Conservation (phyloP, 1,284 basidiomycete genomes). For the Inonotus obliquus region DNA sequence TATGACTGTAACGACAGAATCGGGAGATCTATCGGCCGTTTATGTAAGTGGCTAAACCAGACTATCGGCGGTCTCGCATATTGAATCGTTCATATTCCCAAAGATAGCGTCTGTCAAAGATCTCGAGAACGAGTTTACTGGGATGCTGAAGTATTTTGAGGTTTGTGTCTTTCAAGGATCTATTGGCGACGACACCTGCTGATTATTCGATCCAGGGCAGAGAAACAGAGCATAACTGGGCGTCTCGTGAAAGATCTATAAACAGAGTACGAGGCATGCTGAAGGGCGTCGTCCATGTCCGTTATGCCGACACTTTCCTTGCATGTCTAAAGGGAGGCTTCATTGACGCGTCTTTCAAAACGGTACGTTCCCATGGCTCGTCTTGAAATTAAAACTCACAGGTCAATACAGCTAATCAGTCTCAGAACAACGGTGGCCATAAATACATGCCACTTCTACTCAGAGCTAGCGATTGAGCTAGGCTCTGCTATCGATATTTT, state of each 20-base stretch:
- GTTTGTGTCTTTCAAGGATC: conserved; percentile 34
- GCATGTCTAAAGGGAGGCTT: conserved; percentile 71
- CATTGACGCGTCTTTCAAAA: conserved; percentile 81
- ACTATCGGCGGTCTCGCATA: not conserved
- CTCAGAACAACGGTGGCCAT: conserved; percentile 88
- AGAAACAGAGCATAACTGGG: conserved; percentile 98
- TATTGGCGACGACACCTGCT: conserved; percentile 1
- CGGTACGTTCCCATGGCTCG: conserved; percentile 47
- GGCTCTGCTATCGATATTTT: conserved; percentile 72
- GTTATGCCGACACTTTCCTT: conserved; percentile 74
- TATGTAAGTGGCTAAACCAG: conserved; percentile 13
- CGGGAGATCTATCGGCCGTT: conserved; percentile 9
- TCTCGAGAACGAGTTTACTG: conserved; percentile 78
- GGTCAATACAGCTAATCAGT: conserved; percentile 62
- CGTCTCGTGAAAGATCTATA: conserved; percentile 74
- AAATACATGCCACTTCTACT: conserved; percentile 76
- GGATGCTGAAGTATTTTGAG: conserved; percentile 79
- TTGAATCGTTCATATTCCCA: conserved; percentile 8
- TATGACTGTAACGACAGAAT: conserved; percentile 12
- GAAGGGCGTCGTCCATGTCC: conserved; percentile 72
- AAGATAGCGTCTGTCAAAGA: conserved; percentile 85
- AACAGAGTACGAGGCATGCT: conserved; percentile 88
- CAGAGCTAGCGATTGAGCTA: conserved; percentile 70
- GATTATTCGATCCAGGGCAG: conserved; percentile 55
- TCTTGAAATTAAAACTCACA: conserved; percentile 15